Evolutionary conservation across 805 yeast species (phyloP).

Genomic region (Starmerella bombi): DNA sequence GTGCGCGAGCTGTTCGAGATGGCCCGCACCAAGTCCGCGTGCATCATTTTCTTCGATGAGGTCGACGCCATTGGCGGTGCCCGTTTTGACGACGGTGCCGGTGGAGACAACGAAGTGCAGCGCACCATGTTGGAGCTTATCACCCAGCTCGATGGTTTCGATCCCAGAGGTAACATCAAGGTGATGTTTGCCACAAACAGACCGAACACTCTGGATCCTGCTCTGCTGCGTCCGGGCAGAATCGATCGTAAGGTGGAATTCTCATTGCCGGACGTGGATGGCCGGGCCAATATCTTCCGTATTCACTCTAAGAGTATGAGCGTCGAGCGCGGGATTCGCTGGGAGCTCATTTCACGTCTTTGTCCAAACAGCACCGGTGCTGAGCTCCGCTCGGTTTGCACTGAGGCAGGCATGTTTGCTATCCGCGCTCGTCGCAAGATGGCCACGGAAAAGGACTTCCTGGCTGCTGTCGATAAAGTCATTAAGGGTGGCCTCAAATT

Average conservation of each 20-base stretch:
- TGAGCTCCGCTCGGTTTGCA: constrained; percentile 93
- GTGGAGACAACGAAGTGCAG: constrained; percentile 98
- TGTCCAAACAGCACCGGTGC: constrained; percentile 99
- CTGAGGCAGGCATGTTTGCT: constrained; percentile 99
- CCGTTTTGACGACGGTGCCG: constrained; percentile 99
- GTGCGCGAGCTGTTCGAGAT: constrained; percentile 95
- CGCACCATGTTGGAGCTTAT: constrained; percentile 97
- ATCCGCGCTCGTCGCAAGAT: constrained; percentile 96
- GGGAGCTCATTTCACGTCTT: constrained; percentile 94
- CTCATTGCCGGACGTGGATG: constrained; percentile 90
- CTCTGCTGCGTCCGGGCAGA: constrained; percentile 94
- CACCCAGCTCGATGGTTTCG: constrained; percentile 96
- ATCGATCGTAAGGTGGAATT: constrained; percentile 98
- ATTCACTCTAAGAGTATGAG: constrained; percentile 97
- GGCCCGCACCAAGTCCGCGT: constrained; percentile 98
- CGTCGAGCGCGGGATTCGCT: constrained; percentile 90
- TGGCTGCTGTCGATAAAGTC: constrained; percentile 95
- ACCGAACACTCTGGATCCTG: constrained; percentile 97
- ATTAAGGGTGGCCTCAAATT: constrained; percentile 97
- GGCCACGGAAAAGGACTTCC: constrained; percentile 94
- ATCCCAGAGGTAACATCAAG: constrained; percentile 96
- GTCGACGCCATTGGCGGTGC: constrained; percentile 99
- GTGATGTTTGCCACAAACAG: constrained; percentile 99
- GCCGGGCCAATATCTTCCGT: constrained; percentile 93
- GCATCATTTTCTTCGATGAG: constrained; percentile 96